These are phyloP conservation scores for Suillus hirtellus DNA, from an alignment of 768 basidiomycete genomes.

Conservation along the genomic window DNA sequence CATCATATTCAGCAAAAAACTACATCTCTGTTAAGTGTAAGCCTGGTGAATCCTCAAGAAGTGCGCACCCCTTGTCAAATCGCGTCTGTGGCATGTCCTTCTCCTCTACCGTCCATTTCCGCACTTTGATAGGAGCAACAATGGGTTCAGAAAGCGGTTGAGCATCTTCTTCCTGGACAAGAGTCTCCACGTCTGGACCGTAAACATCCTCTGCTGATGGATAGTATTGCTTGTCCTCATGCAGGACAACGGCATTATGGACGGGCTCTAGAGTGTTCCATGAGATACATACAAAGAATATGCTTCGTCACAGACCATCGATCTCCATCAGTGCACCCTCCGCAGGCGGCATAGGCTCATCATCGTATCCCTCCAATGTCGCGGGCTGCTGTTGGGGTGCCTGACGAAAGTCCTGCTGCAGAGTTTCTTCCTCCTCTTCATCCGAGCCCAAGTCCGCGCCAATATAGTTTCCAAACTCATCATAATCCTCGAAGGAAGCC, in stretches of 20 bases:
- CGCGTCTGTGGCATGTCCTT: constrained; percentile 95
- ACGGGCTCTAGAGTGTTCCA: constrained; percentile 56
- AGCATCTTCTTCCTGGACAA: constrained; percentile 98
- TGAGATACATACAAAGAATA: constrained; percentile 7
- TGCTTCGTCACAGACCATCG: constrained; percentile 55
- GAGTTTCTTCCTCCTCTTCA: constrained; percentile 54
- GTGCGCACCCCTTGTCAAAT: constrained; percentile 90
- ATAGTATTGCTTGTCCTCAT: constrained; percentile 99
- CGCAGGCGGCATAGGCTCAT: constrained; percentile 57
- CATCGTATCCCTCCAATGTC: constrained; percentile 83
- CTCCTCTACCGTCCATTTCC: constrained; percentile 94
- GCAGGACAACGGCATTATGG: constrained; percentile 83
- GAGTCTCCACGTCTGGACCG: constrained; percentile 89
- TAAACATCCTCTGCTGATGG: constrained; percentile 91
- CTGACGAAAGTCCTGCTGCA: constrained; percentile 50
- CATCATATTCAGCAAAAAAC: constrained; percentile 91
- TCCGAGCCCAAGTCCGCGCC: constrained; percentile 94
- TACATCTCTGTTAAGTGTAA: constrained; percentile 33
- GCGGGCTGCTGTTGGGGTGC: constrained; percentile 40
- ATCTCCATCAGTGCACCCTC: constrained; percentile 80
- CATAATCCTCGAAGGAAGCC: constrained; percentile 75
- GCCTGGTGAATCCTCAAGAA: neutral
- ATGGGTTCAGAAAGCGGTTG: constrained; percentile 96
- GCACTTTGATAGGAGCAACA: constrained; percentile 90
- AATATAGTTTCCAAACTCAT: constrained; percentile 98